Evolutionary conservation across 805 yeast genomes (phyloP), one percentile per base, ranked within the genome.

Genomic region (Sugiyamaella americana): DNA sequence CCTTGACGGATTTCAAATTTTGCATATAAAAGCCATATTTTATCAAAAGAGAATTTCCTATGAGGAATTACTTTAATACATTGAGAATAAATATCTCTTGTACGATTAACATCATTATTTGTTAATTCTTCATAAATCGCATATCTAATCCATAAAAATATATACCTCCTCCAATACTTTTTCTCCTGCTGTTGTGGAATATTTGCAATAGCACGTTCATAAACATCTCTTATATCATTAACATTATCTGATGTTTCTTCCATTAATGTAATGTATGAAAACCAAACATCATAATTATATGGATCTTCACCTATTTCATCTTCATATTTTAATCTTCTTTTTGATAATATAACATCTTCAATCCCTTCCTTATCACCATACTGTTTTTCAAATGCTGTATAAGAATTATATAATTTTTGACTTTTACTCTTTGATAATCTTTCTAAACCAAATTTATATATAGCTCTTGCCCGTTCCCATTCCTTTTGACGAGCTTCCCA

Each of bases 211-310:
- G 86, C 78, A 6, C 67, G 56, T 44, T 74, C 76, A 52, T 71
- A 75, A 8, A 65, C 62, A 1, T 67, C 66, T 19, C 68, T 53
- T 13, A 64, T 51, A 16, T 11, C 10, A 5, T 38, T 18, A n/a
- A 13, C 13, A 0, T 56, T 65, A 0, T 64, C 58, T 18, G 56
- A 58, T 17, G 69, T 56, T 20, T 72, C 70, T 43, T 74, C 74
- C 10, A 79, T 55, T 20, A 86, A 58, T 10, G 74, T 69, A 1
- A 87, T 49, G 56, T 80, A 81, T 0, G 76, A 60, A 91, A 95
- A 88, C 97, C 98, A 89, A 0, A 79, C 66, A 56, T 84, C 93
- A 61, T 78, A 80, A 64, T 86, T 85, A 0, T 47, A 36, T 0
- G 87, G 80, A 44, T 75, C 68, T 4, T 58, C 49, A 2, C 45